A percentile compares a stretch with the other conserved stretches of the same genome.
Conservation (phyloP, 495 filamentous ascomycete genomes). For the Penicillium lagena region DNA sequence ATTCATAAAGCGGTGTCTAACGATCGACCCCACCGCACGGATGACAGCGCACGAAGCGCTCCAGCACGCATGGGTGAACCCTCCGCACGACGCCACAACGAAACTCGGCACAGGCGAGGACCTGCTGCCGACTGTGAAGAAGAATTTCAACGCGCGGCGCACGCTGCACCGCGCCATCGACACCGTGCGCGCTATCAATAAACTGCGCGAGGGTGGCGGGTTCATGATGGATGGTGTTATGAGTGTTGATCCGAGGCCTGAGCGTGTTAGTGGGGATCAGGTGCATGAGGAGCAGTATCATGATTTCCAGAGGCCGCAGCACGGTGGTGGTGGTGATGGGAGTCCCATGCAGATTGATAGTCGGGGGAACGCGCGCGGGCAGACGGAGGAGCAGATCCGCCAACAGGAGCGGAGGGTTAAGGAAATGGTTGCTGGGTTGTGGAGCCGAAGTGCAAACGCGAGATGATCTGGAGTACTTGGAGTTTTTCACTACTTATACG, state of each 20-base stretch:
- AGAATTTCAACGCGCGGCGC: conserved; percentile 96
- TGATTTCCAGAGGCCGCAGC: conserved; percentile 13
- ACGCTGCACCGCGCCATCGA: conserved; percentile 96
- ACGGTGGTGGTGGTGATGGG: neutral
- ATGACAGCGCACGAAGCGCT: conserved; percentile 96
- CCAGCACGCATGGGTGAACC: conserved; percentile 79
- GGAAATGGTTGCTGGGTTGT: conserved; percentile 54
- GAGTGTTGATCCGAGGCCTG: conserved; percentile 56
- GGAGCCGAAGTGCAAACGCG: conserved; percentile 32
- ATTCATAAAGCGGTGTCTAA: conserved; percentile 85
- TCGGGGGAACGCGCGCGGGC: conserved; percentile 53
- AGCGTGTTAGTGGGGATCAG: conserved; percentile 40
- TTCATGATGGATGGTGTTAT: conserved; percentile 76
- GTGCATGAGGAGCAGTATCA: conserved; percentile 29
- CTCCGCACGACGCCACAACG: conserved; percentile 26
- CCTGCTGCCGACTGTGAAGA: conserved; percentile 87
- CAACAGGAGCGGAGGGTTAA: conserved; percentile 56
- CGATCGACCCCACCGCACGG: conserved; percentile 75
- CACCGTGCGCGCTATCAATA: conserved; percentile 96
- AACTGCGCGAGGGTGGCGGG: conserved; percentile 77
- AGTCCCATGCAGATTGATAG: conserved; percentile 46
- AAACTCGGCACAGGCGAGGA: conserved; percentile 53
- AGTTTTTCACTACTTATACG: neutral
- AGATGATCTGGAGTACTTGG: conserved; percentile 9
- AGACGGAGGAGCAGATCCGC: conserved; percentile 58